Percentiles rank a stretch among this genome's conserved stretches.
Evolutionary conservation across 2,329 filamentous ascomycete genomes (phyloP).

Genomic region (Talaromyces sp.): DNA sequence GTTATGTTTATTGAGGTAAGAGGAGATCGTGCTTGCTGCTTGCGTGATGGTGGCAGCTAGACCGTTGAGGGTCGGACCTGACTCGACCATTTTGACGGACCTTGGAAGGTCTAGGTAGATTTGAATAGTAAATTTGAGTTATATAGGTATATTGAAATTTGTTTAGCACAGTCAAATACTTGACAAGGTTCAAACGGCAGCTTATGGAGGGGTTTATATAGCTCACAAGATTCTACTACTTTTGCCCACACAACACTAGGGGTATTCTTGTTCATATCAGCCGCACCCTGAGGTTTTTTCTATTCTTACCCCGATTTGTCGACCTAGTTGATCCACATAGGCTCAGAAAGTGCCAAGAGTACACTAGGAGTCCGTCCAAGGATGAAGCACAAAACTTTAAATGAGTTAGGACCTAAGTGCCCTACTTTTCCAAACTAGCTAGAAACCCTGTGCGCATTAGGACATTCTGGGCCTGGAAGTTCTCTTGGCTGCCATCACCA

Average conservation of each 20-base stretch:
- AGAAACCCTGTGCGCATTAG: too few relatives aligned
- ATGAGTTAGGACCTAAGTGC: background rate
- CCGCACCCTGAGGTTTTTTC: too few relatives aligned
- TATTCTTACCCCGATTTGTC: background rate
- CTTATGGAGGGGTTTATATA: background rate
- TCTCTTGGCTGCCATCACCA: background rate
- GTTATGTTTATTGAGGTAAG: background rate
- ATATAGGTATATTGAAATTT: background rate
- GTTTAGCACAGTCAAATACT: background rate
- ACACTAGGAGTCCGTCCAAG: background rate
- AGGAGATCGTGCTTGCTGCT: background rate
- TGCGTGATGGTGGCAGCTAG: constrained; percentile 4
- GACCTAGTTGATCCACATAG: background rate
- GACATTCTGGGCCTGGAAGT: too few relatives aligned
- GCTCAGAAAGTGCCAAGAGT: background rate
- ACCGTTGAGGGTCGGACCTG: background rate
- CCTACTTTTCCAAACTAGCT: too few relatives aligned
- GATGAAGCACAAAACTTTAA: background rate
- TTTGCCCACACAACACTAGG: background rate
- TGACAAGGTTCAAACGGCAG: background rate
- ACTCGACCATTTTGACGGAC: background rate
- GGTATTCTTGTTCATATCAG: background rate
- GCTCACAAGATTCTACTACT: background rate
- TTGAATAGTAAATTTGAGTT: too few relatives aligned
- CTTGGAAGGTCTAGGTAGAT: background rate